These are phyloP conservation scores for Skeletonema marinoi DNA, from an alignment of 108 stramenopile species.

Conservation along the genomic window DNA sequence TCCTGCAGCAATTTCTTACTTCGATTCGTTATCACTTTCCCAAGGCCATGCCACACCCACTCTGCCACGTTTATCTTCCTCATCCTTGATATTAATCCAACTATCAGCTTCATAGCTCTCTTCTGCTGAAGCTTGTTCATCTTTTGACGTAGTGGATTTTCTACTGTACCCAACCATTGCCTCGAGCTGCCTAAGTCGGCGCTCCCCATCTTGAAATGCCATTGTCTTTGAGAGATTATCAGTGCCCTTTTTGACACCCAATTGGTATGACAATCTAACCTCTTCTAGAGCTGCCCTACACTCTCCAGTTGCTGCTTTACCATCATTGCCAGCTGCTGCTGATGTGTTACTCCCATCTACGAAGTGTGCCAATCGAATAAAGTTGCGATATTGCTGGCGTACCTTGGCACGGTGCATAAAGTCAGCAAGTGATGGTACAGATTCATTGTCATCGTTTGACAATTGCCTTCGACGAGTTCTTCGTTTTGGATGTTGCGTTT, in stretches of 20 bases:
- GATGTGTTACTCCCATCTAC: conserved; percentile 26
- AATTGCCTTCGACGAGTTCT: conserved; percentile 15
- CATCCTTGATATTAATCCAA: conserved; percentile 77
- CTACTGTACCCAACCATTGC: conserved; percentile 53
- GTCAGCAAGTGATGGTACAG: conserved; percentile 70
- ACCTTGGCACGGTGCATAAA: conserved; percentile 74
- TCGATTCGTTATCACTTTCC: conserved; percentile 30
- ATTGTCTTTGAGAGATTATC: conserved; percentile 60
- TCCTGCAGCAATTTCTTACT: neutral
- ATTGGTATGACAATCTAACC: conserved; percentile 34
- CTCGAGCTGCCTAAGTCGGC: conserved; percentile 55
- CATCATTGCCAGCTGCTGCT: neutral
- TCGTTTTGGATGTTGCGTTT: conserved; percentile 6
- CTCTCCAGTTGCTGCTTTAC: conserved; percentile 33
- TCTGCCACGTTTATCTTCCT: conserved; percentile 73
- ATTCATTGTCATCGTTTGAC: neutral
- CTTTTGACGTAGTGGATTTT: neutral
- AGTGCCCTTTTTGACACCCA: conserved; percentile 34
- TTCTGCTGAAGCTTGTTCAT: conserved; percentile 5
- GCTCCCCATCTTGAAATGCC: conserved; percentile 65
- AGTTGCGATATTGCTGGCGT: conserved; percentile 65
- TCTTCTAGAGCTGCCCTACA: conserved; percentile 57
- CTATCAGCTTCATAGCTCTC: conserved; percentile 56
- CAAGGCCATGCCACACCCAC: conserved; percentile 83
- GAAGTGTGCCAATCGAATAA: conserved; percentile 51